Evolutionary conservation across 1,139 yeast species (phyloP).

Genomic region (Ashbya aceris): DNA sequence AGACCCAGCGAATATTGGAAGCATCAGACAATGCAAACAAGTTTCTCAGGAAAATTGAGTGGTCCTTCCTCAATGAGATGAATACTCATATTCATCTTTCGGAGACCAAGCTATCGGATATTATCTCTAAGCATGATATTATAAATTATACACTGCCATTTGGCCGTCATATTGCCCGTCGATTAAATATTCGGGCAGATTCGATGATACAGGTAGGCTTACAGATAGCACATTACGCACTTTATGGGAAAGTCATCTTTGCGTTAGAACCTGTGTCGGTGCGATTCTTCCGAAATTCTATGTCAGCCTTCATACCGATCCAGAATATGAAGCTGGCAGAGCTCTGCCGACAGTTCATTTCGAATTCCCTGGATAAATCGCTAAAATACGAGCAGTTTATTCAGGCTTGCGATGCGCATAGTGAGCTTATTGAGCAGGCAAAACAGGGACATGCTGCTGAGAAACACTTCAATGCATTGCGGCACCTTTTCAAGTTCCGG

Average conservation of each 20-base stretch:
- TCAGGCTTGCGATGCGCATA: slow-evolving; percentile 46
- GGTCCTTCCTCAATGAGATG: slow-evolving; percentile 42
- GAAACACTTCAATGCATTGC: slow-evolving; percentile 57
- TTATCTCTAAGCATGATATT: slow-evolving; percentile 62
- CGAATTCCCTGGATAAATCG: slow-evolving; percentile 34
- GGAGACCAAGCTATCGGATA: slow-evolving; percentile 67
- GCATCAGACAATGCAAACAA: slow-evolving; percentile 31
- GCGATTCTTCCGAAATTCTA: slow-evolving; percentile 52
- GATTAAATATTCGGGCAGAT: slow-evolving; percentile 51
- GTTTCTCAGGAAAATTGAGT: slow-evolving; percentile 33
- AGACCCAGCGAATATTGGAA: slow-evolving; percentile 21
- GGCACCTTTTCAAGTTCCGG: slow-evolving; percentile 37
- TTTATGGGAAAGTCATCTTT: slow-evolving; percentile 60
- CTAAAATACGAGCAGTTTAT: slow-evolving; percentile 33
- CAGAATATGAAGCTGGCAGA: slow-evolving; percentile 47
- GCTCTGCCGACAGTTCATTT: slow-evolving; percentile 54
- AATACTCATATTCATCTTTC: slow-evolving; percentile 49
- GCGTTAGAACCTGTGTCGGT: slow-evolving; percentile 70
- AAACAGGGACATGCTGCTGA: slow-evolving; percentile 61
- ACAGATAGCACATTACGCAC: slow-evolving; percentile 62
- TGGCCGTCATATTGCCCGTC: slow-evolving; percentile 41
- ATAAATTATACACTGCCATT: slow-evolving; percentile 35
- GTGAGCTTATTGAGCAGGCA: slow-evolving; percentile 40
- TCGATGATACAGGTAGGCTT: slow-evolving; percentile 59
- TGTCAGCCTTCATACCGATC: slow-evolving; percentile 60